Percentiles rank a stretch among this genome's conserved stretches.
phyloP scores from a whole-genome alignment of 139 green algal species.

The Diplosphaera chodatii region DNA sequence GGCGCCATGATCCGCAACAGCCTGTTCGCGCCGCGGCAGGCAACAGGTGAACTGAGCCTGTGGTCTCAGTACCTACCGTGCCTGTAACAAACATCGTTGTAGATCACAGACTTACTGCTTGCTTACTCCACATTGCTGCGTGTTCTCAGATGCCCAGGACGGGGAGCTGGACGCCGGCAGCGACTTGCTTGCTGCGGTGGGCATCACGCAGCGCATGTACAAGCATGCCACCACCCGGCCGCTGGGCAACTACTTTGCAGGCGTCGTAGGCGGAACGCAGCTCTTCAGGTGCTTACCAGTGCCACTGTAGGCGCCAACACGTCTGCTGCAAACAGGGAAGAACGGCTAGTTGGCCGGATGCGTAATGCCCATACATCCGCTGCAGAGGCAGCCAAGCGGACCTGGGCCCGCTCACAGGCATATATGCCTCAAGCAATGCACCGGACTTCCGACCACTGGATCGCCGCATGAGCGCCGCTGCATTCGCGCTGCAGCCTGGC shows the following conservation, averaged over 20 bases:
- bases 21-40: neutral
- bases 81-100: too few species aligned
- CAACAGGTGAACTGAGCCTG: neutral
- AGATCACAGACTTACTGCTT: too few species aligned
- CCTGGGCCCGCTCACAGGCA: neutral
- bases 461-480: neutral
- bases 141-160: neutral
- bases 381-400: neutral
- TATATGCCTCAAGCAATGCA: neutral
- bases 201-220: neutral
- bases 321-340: too few species aligned
- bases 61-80: too few species aligned
- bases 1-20: neutral
- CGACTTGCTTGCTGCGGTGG: neutral
- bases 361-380: too few species aligned
- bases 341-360: too few species aligned
- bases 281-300: neutral
- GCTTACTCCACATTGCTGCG: too few species aligned
- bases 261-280: neutral
- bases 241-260: neutral
- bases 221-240: neutral
- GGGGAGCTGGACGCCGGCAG: neutral
- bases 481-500: neutral
- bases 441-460: neutral
- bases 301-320: too few species aligned